These are phyloP conservation scores for Carallia pectinifolia DNA, from an alignment of 345 rosid species.

Conservation along the genomic window DNA sequence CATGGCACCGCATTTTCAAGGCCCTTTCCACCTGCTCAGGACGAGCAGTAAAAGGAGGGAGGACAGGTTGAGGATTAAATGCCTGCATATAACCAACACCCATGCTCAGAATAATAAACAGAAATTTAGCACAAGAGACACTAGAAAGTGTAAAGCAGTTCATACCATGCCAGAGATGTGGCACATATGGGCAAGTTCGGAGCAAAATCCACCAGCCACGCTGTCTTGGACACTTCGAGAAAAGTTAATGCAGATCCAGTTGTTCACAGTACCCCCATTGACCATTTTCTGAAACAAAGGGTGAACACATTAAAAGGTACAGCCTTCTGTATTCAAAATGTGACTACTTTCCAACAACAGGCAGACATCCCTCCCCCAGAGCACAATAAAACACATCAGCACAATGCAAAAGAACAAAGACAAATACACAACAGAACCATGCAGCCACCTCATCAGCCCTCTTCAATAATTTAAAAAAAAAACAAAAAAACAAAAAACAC, in stretches of 20 bases:
- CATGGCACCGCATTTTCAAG: constrained; percentile 77
- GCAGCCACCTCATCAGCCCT: too few species aligned
- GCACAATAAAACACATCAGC: too few species aligned
- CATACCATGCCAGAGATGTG: constrained; percentile 87
- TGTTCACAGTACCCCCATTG: constrained; percentile 86
- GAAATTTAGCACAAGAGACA: neutral
- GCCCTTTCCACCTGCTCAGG: constrained; percentile 93
- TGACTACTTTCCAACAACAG: neutral
- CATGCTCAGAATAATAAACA: constrained; percentile 8
- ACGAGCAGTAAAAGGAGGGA: constrained; percentile 61
- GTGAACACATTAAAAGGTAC: neutral
- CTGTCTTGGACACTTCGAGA: constrained; percentile 76
- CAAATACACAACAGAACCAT: too few species aligned
- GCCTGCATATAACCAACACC: constrained; percentile 40
- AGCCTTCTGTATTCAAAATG: neutral
- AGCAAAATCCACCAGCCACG: constrained; percentile 72
- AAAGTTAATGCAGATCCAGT: constrained; percentile 92
- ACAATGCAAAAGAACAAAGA: too few species aligned
- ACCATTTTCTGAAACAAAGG: constrained; percentile 84
- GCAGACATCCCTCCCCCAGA: too few species aligned
- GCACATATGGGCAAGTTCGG: constrained; percentile 96
- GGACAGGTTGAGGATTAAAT: constrained; percentile 73
- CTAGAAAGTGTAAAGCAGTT: neutral
- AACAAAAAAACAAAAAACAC: too few species aligned
- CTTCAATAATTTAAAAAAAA: too few species aligned